Evolutionary conservation across 805 yeast species (phyloP).

Genomic region (Starmerella bombicola): DNA sequence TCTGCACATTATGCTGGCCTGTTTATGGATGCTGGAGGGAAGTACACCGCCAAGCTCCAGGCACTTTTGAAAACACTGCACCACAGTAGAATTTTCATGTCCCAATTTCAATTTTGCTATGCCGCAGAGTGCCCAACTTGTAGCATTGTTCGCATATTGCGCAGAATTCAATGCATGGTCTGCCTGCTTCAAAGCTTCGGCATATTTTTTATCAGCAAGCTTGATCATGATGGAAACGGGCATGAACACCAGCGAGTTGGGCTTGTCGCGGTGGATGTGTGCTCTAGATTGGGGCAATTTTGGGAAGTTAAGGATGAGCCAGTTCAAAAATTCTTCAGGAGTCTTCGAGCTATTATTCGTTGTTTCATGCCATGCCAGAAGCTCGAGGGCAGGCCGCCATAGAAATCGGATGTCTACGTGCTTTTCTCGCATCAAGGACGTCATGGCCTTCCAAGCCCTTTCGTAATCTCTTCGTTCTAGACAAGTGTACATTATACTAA

Average conservation of each 20-base stretch:
- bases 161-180: constrained; percentile 8
- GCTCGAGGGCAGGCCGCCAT: constrained; percentile 18
- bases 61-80: constrained; percentile 10
- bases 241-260: constrained; percentile 6
- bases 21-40: constrained; percentile 5
- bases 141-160: constrained; percentile 6
- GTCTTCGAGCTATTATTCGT: neutral
- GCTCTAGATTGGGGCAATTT: neutral
- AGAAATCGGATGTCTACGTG: constrained; percentile 10
- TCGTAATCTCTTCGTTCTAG: constrained; percentile 16
- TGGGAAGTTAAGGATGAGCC: constrained; percentile 19
- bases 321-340: constrained; percentile 10
- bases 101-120: constrained; percentile 4
- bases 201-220: constrained; percentile 2
- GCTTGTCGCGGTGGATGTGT: constrained; percentile 1
- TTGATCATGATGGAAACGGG: constrained; percentile 9
- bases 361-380: constrained; percentile 13
- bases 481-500: constrained; percentile 5
- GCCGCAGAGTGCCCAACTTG: constrained; percentile 18
- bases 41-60: constrained; percentile 17
- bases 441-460: constrained; percentile 11
- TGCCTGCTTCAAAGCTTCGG: constrained; percentile 12
- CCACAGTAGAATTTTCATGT: neutral
- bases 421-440: constrained; percentile 9
- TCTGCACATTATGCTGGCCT: neutral